These are phyloP conservation scores for Cyclotella distinguenda DNA, from an alignment of 108 stramenopile species.

Conservation along the genomic window DNA sequence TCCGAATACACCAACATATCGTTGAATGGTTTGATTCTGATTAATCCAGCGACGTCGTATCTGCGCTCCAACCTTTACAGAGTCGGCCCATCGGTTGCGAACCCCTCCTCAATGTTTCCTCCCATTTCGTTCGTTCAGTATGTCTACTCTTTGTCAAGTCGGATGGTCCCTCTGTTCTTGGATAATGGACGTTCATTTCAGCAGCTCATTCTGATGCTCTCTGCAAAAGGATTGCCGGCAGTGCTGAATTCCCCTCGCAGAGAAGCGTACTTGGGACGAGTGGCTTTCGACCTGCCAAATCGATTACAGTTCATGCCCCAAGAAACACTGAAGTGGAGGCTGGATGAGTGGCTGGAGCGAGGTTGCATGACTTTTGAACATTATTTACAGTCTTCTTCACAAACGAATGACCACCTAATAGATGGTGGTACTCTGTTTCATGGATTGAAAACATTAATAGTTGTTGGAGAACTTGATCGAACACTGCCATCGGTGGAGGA, in stretches of 20 bases:
- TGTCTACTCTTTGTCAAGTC: conserved; percentile 44
- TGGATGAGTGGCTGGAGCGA: conserved; percentile 68
- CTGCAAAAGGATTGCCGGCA: conserved; percentile 69
- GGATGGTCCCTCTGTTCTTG: conserved; percentile 73
- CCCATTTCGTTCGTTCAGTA: conserved; percentile 45
- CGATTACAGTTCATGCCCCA: conserved; percentile 74
- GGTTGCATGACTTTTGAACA: conserved; percentile 56
- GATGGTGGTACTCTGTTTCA: conserved; percentile 12
- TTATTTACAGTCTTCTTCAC: conserved; percentile 24
- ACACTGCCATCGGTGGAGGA: conserved; percentile 78
- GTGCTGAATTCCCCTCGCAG: conserved; percentile 68
- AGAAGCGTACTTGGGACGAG: conserved; percentile 88
- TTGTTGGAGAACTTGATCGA: conserved; percentile 79
- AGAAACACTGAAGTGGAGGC: conserved; percentile 73
- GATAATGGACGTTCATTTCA: conserved; percentile 61
- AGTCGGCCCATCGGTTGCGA: conserved; percentile 66
- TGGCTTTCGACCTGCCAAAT: conserved; percentile 66
- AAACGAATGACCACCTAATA: conserved; percentile 2
- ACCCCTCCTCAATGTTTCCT: conserved; percentile 32
- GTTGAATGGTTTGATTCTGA: conserved; percentile 66
- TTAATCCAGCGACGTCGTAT: conserved; percentile 88
- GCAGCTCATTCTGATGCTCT: conserved; percentile 69
- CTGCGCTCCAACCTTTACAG: conserved; percentile 66
- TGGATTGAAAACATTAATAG: conserved; percentile 60
- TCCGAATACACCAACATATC: conserved; percentile 16